A percentile compares a stretch with the other conserved stretches of the same genome.
These are phyloP conservation scores for Fusarium chaquense DNA, from an alignment of 2,329 filamentous ascomycete species.

Conservation along the genomic window DNA sequence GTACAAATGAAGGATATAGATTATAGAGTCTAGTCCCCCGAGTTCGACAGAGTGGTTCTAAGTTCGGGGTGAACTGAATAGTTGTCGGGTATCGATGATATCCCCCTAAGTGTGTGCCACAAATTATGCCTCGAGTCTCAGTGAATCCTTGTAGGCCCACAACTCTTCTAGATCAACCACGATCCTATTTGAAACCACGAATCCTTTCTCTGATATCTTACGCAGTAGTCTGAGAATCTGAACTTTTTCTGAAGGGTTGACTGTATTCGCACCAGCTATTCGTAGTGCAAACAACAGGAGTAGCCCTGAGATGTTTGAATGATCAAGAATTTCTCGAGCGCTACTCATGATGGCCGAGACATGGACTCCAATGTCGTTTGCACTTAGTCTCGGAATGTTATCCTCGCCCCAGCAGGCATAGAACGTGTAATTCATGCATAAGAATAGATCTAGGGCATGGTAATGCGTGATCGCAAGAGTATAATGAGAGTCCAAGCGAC, in stretches of 20 bases:
- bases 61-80: no score
- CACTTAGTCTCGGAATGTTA: constrained; percentile 14
- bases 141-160: constrained; percentile 29
- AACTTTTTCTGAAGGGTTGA: accelerated
- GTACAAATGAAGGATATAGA: no score
- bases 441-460: constrained; percentile 37
- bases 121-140: background rate
- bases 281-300: constrained; percentile 43
- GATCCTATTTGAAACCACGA: constrained; percentile 43
- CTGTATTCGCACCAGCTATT: constrained; percentile 37
- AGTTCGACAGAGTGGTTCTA: no score
- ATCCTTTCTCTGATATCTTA: constrained; percentile 38
- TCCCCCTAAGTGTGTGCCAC: no score
- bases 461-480: constrained; percentile 29
- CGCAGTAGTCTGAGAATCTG: constrained; percentile 13
- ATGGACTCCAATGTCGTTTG: constrained; percentile 2
- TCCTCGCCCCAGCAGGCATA: constrained; percentile 38
- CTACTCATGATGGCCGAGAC: background rate
- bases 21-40: background rate
- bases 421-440: constrained; percentile 43
- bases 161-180: constrained; percentile 38
- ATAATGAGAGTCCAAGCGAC: background rate
- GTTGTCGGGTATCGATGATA: no score
- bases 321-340: constrained; percentile 2
- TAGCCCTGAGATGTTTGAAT: constrained; percentile 34